Evolutionary conservation across 768 basidiomycete species (phyloP).

Genomic region (Mycena chlorophos): DNA sequence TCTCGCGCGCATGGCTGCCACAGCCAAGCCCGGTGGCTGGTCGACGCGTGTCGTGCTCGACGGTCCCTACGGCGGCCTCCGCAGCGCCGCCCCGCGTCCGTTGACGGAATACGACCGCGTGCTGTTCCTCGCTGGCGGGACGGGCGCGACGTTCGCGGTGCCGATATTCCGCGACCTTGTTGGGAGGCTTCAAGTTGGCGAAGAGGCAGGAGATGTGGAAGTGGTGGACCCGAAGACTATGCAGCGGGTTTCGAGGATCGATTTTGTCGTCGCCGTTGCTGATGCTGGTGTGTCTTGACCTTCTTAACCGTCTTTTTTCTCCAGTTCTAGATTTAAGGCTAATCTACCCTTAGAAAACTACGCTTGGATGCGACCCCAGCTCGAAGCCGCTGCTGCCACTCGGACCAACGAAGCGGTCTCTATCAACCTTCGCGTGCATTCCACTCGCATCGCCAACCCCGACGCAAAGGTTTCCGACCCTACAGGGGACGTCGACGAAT

Average conservation of each 20-base stretch:
- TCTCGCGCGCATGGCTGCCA: slow-evolving; percentile 17
- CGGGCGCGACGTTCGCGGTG: slow-evolving; percentile 31
- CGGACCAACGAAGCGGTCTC: neutral
- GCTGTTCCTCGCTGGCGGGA: slow-evolving; percentile 34
- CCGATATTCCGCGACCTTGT: slow-evolving; percentile 30
- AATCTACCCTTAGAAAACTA: slow-evolving; percentile 14
- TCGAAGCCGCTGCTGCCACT: slow-evolving; percentile 5
- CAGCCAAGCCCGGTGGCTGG: slow-evolving; percentile 10
- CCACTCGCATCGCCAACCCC: slow-evolving; percentile 6
- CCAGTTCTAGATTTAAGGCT: neutral
- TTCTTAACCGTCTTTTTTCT: neutral
- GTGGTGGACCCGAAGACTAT: too few species aligned
- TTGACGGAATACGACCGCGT: slow-evolving; percentile 30
- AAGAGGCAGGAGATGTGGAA: too few species aligned
- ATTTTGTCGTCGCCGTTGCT: slow-evolving; percentile 27
- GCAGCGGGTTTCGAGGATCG: slow-evolving; percentile 5
- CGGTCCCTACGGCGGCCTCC: slow-evolving; percentile 32
- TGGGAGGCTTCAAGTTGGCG: slow-evolving; percentile 18
- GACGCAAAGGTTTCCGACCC: slow-evolving; percentile 14
- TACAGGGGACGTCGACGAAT: neutral
- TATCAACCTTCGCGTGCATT: slow-evolving; percentile 12
- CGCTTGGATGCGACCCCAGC: slow-evolving; percentile 23
- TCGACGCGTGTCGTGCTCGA: slow-evolving; percentile 28
- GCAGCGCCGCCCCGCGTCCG: slow-evolving; percentile 19
- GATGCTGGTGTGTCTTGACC: slow-evolving; percentile 14